Base-by-base conservation (phyloP, 2,329 filamentous ascomycete genomes). In the Fusarium stilboides region DNA sequence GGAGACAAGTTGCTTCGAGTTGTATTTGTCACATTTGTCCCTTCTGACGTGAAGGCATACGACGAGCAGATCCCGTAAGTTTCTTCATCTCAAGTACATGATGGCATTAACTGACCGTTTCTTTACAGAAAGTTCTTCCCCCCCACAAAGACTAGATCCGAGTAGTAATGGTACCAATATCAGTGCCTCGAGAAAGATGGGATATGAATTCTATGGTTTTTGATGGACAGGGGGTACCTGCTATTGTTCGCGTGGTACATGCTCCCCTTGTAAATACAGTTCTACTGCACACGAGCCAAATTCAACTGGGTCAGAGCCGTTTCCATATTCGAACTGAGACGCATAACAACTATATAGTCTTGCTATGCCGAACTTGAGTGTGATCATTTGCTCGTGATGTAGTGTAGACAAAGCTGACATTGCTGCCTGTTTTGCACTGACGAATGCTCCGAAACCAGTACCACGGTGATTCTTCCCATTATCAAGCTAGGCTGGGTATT, bases 21-120 rank as follows among this genome's bases (percentile, higher is more conserved):
- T 14, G 85, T 97, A 19, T 97, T 98, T 81, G 94, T 94, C 75
- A 92, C 90, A 17, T 98, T 97, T 78, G 84, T 92, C 77, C 78
- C 83, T 54, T 94, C 94, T 80, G 94, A 98, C 73, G 88, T 92
- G 62, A 79, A 82, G 39, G 90, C 92, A 0, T 98, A 98, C 77
- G 84, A 90, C 52, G 72, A 86, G 24, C 80, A 84, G 36, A 79
- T 97, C 13, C 92, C 94, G 94, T 97, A 80, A 72, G 79, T 76
- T n/a, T 9, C n/a, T 13, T 39, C 5, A 12, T 20, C 33, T 19
- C n/a, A 9, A 20, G 15, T 37, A n/a, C 39, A 17, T 9, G 12
- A 9, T 22, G 40, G 13, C 33, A 20, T 49, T 39, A 8, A 44
- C 50, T 53, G 28, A 70, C 37, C 5, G 12, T 4, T 24, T 15